Conservation (phyloP, 2,329 filamentous ascomycete species). For the Paecilomyces dactylethromorphus region DNA sequence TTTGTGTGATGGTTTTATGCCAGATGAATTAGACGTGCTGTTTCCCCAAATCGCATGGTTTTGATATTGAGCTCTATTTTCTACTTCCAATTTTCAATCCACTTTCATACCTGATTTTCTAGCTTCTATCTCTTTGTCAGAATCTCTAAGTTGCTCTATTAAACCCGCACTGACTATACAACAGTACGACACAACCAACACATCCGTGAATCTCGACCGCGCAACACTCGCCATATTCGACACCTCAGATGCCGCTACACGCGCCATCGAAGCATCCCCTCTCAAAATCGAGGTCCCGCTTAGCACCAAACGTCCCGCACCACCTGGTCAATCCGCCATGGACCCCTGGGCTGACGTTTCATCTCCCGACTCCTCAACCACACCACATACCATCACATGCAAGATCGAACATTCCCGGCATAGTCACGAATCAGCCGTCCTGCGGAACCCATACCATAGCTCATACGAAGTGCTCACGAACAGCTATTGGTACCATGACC, state of each 20-base stretch:
- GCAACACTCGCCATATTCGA: slow-evolving; percentile 30
- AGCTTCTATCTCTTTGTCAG: neutral
- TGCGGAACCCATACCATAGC: slow-evolving; percentile 26
- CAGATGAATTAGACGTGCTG: no score
- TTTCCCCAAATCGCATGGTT: no score
- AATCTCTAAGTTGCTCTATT: neutral
- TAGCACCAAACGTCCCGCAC: neutral
- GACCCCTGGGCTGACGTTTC: neutral
- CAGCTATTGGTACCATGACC: slow-evolving; percentile 20
- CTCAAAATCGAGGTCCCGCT: slow-evolving; percentile 16
- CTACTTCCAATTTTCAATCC: neutral
- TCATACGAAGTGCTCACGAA: slow-evolving; percentile 16
- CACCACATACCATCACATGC: slow-evolving; percentile 13
- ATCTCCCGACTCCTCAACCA: neutral
- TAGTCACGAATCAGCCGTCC: slow-evolving; percentile 20
- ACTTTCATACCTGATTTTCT: neutral
- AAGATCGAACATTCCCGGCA: slow-evolving; percentile 19
- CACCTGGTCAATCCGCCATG: neutral
- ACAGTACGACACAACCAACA: slow-evolving; percentile 26
- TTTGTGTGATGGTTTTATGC: neutral
- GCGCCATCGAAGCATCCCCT: slow-evolving; percentile 27
- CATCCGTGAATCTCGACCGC: slow-evolving; percentile 10
- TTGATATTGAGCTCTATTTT: neutral
- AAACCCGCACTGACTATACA: neutral
- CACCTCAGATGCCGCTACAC: slow-evolving; percentile 23